Evolutionary conservation across 306 rosid species (phyloP).

Genomic region (Casuarina equisetifolia): DNA sequence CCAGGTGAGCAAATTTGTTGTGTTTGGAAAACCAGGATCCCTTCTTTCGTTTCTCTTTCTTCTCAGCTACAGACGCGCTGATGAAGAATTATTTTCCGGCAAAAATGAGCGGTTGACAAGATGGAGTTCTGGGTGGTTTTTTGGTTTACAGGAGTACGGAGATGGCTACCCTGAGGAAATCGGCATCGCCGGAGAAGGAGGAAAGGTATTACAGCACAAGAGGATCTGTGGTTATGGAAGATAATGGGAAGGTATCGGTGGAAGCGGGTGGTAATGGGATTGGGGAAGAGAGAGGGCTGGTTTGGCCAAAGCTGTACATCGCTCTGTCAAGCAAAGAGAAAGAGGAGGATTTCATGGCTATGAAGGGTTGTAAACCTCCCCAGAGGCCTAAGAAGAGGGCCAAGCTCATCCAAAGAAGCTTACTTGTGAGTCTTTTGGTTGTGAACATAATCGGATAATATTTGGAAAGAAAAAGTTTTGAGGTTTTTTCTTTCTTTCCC

Average conservation of each 20-base stretch:
- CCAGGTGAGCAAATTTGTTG: slow-evolving; percentile 43
- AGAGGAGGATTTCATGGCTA: slow-evolving; percentile 79
- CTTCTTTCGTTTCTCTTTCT: neutral
- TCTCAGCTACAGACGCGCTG: slow-evolving; percentile 9
- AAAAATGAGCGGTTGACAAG: neutral
- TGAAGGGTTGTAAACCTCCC: slow-evolving; percentile 83
- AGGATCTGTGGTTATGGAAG: slow-evolving; percentile 60
- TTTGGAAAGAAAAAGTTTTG: neutral
- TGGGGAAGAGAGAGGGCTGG: slow-evolving; percentile 55
- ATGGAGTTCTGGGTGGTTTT: slow-evolving; percentile 16
- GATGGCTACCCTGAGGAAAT: slow-evolving; percentile 52
- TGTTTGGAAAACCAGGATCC: slow-evolving; percentile 7
- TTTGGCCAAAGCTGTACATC: slow-evolving; percentile 70
- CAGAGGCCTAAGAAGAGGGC: slow-evolving; percentile 86
- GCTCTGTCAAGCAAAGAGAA: slow-evolving; percentile 79
- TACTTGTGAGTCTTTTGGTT: slow-evolving; percentile 48
- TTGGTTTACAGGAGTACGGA: slow-evolving; percentile 55
- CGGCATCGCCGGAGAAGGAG: slow-evolving; percentile 74
- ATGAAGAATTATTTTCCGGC: neutral
- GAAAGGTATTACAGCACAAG: slow-evolving; percentile 72
- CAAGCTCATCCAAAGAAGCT: slow-evolving; percentile 70
- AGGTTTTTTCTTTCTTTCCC: neutral
- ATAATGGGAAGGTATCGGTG: slow-evolving; percentile 45
- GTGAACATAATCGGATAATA: neutral
- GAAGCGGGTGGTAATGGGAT: slow-evolving; percentile 33